Evolutionary conservation across 2,329 filamentous ascomycete genomes (phyloP).

Genomic region (Colletotrichum godetiae): DNA sequence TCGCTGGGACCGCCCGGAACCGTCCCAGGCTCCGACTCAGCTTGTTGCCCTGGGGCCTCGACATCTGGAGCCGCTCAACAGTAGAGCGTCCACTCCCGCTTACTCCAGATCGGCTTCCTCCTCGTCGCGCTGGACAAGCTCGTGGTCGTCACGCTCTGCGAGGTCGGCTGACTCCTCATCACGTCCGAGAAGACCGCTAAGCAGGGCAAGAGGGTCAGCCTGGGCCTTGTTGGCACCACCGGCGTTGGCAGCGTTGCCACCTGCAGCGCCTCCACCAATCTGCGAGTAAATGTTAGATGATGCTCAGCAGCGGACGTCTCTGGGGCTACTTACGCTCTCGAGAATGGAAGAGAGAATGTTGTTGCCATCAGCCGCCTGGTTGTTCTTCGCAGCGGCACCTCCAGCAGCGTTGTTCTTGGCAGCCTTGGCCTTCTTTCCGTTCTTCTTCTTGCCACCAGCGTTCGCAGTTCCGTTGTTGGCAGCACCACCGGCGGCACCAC

Average conservation of each 20-base stretch:
- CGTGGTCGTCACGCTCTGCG: background rate
- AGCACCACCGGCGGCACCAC: background rate
- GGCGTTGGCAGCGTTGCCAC: background rate
- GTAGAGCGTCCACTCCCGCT: background rate
- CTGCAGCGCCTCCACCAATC: conserved; percentile 1
- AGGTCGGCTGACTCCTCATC: conserved; percentile 17
- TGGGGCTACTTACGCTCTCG: background rate
- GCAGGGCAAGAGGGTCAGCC: conserved; percentile 4
- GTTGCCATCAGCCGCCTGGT: background rate
- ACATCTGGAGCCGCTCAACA: background rate
- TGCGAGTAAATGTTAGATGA: background rate
- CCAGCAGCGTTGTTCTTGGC: background rate
- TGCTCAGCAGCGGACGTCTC: background rate
- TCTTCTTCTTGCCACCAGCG: conserved; percentile 5
- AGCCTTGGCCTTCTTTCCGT: background rate
- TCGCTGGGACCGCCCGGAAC: background rate
- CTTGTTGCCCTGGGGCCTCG: background rate
- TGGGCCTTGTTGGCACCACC: conserved; percentile 2
- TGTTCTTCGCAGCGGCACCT: conserved; percentile 19
- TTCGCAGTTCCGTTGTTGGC: conserved; percentile 19
- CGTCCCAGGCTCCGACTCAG: background rate
- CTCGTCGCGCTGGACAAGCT: background rate
- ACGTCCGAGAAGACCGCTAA: conserved; percentile 17
- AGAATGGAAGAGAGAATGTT: conserved; percentile 12
- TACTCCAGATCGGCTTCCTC: conserved; percentile 7